Base-by-base conservation (phyloP, 2,329 filamentous ascomycete genomes). In the Neopestalotiopsis rosae region DNA sequence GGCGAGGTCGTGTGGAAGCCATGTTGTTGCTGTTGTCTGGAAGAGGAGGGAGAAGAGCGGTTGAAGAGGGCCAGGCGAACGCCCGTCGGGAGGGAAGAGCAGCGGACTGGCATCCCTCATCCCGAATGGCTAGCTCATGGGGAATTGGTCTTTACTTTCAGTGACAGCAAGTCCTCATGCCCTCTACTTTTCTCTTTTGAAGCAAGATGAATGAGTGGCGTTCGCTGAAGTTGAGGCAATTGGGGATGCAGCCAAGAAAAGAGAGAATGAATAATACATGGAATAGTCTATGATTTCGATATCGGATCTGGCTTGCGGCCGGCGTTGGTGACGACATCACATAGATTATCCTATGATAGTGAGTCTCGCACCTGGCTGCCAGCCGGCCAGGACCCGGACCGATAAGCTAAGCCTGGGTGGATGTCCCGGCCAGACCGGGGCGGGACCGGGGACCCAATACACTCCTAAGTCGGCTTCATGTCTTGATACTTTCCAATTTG, bases 1-100 rank as follows among this genome's bases (percentile, higher is more conserved):
- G 71, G 69, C 13, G 79, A 67, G 20, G 83, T 84, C 69, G 80
- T 81, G 78, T 87, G 86, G 74, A 89, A 87, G 28, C 30, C n/a
- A 12, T 58, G 45, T 12, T 66, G 9, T 7, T 67, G 69, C 70
- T 57, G 71, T 2, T 49, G 42, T 45, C 45, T 38, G 64, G 9
- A 9, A 20, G 14, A 20, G 6, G 14, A 20, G 7, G 62, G 6
- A n/a, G 62, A n/a, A 12, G 38, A 45, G 20, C 65, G 72, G 34
- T 34, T 49, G 66, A 20, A 9, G n/a, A 45, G 61, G 61, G 61
- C 68, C 70, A 71, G 67, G 70, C 69, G 71, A 69, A 71, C 67
- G 66, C 75, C 76, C 76, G 78, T 74, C 71, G 75, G 71, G 73
- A 72, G 69, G 66, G 72, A 72, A 70, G 73, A 62, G 72, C 76